Evolutionary conservation across 179 eudicot genomes (phyloP), one percentile per base, ranked within the genome.

Genomic region (Silene noctiflora): DNA sequence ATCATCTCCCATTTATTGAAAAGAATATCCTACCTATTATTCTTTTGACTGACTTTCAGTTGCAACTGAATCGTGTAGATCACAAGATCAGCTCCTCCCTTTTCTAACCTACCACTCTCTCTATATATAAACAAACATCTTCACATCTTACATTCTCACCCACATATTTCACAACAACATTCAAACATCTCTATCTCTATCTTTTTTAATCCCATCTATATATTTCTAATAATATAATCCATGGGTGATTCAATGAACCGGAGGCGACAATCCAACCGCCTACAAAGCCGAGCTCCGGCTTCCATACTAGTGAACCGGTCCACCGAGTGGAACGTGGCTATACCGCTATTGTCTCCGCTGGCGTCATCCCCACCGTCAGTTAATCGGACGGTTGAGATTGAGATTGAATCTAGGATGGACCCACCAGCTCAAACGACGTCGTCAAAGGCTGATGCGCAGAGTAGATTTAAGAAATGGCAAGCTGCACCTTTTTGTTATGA

Each of bases 241-340:
- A 89, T 87, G 92, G 80, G 88, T 12, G 86, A 77, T n/a, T 27
- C 78, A 33, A 24, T 79, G 19, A 73, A 67, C 80, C 67, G 75
- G 61, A 80, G 84, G 39, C 73, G 81, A 3, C 83, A 88, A 74
- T 81, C 89, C 13, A 90, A 87, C 83, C 77, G 97, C 31, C 71
- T 92, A 20, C 97, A 92, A 19, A 80, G 87, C n/a, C 84, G 87
- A 12, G 97, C 97, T 4, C 97, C 97, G 64, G 89, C 97, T n/a
- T 89, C 97, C 35, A 78, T 90, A 0, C 86, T 90, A 81, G 72
- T 90, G n/a, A 80, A 71, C 51, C 87, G 85, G 9, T 79, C 75
- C 4, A 59, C 83, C 21, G 89, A 91, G 0, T 92, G 96, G 97
- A 92, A 92, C 82, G 92, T 84, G 4, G 96, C 97, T 21, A 92